Evolutionary conservation across 2,329 filamentous ascomycete genomes (phyloP).

Genomic region (Aspergillus fischeri): DNA sequence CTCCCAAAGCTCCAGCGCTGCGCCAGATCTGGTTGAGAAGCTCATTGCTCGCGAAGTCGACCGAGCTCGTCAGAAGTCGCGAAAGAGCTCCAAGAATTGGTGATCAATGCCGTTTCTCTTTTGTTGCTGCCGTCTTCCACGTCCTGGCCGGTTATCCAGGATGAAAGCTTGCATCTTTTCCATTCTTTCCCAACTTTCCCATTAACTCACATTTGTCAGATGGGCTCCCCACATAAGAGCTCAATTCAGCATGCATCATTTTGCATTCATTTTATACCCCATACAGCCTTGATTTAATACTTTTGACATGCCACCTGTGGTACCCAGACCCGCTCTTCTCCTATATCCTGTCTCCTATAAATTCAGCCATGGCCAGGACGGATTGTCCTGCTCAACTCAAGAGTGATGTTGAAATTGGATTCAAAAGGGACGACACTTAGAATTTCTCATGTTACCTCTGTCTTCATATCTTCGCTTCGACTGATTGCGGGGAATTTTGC

Average conservation of each 20-base stretch:
- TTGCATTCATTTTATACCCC: neutral
- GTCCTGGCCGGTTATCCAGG: constrained; percentile 13
- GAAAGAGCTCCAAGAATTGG: constrained; percentile 25
- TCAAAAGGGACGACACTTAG: neutral
- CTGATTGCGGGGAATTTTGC: neutral
- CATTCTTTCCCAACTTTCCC: neutral
- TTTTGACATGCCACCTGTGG: neutral
- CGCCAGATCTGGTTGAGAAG: constrained; percentile 31
- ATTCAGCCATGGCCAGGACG: neutral
- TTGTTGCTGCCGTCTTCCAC: neutral
- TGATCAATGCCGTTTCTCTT: constrained; percentile 10
- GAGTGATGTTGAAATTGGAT: neutral
- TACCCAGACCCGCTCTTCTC: neutral
- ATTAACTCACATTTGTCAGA: neutral
- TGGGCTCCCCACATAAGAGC: neutral
- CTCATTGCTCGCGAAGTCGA: constrained; percentile 33
- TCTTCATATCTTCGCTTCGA: neutral
- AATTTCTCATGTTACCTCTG: neutral
- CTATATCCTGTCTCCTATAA: neutral
- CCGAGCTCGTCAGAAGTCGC: constrained; percentile 24
- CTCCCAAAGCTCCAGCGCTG: constrained; percentile 18
- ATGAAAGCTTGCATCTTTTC: neutral
- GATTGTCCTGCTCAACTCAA: neutral
- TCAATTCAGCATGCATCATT: neutral
- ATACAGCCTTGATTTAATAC: constrained; percentile 16